Conservation (phyloP, 768 basidiomycete genomes). For the Boletus tomentosulus region DNA sequence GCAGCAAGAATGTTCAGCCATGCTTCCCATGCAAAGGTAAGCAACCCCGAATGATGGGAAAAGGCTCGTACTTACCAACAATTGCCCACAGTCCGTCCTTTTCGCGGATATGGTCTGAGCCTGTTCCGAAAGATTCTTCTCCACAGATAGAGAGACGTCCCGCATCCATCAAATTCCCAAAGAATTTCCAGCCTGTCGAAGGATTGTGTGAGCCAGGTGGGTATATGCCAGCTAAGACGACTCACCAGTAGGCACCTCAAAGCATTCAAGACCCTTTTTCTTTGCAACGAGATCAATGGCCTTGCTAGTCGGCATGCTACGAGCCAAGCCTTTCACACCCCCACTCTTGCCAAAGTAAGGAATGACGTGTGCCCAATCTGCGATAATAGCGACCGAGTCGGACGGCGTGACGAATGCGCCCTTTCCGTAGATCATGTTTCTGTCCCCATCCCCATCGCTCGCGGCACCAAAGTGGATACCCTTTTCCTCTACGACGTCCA, state of each 20-base stretch:
- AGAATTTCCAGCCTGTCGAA: slow-evolving; percentile 93
- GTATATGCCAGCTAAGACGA: neutral
- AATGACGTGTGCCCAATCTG: slow-evolving; percentile 90
- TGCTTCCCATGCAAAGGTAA: slow-evolving; percentile 43
- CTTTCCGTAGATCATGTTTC: slow-evolving; percentile 99
- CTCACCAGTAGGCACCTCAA: slow-evolving; percentile 94
- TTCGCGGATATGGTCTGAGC: slow-evolving; percentile 99
- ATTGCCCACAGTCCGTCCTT: slow-evolving; percentile 99
- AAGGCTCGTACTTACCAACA: slow-evolving; percentile 55
- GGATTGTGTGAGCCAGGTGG: neutral
- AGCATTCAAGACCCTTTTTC: slow-evolving; percentile 87
- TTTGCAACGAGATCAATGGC: slow-evolving; percentile 96
- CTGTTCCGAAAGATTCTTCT: slow-evolving; percentile 98
- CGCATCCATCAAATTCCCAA: slow-evolving; percentile 99
- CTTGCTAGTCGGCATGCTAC: slow-evolving; percentile 96
- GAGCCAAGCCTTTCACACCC: slow-evolving; percentile 92
- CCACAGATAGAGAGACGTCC: slow-evolving; percentile 97
- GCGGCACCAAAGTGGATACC: slow-evolving; percentile 93
- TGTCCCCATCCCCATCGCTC: slow-evolving; percentile 94
- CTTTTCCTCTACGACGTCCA: slow-evolving; percentile 84
- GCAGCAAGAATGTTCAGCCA: slow-evolving; percentile 98
- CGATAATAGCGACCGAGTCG: slow-evolving; percentile 98
- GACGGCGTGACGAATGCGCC: slow-evolving; percentile 97
- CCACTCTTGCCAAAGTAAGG: slow-evolving; percentile 79
- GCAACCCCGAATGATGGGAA: slow-evolving; percentile 4